These are phyloP conservation scores for Sanghuangporus weigelae DNA, from an alignment of 1,284 basidiomycete species.

Conservation along the genomic window DNA sequence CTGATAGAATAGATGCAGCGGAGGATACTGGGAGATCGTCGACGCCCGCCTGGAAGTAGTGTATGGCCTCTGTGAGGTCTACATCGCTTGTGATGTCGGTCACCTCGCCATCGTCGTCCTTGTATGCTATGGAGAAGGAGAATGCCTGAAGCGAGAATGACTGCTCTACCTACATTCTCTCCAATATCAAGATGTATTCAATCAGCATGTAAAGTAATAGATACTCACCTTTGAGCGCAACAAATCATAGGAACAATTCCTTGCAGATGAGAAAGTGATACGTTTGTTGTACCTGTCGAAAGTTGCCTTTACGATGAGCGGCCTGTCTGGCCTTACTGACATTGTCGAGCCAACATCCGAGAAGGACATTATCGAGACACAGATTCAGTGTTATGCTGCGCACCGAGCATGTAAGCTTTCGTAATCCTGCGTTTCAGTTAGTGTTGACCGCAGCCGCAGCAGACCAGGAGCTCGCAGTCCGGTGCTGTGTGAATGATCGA, in stretches of 20 bases:
- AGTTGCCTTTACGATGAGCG: conserved; percentile 72
- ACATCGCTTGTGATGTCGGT: conserved; percentile 62
- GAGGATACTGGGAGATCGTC: conserved; percentile 68
- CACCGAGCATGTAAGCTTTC: not conserved
- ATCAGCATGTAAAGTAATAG: not conserved
- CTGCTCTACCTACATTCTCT: conserved; percentile 65
- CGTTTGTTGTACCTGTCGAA: conserved; percentile 70
- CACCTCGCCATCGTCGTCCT: conserved; percentile 81
- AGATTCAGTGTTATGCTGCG: not conserved
- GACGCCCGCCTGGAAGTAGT: conserved; percentile 68
- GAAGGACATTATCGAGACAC: conserved; percentile 7
- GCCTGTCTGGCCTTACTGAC: conserved; percentile 46
- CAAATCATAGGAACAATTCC: conserved; percentile 69
- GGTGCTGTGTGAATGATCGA: not conserved
- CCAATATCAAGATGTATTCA: not conserved
- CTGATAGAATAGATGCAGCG: conserved; percentile 68
- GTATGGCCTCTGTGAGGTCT: conserved; percentile 80
- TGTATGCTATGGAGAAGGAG: conserved; percentile 71
- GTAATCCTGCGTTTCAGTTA: not conserved
- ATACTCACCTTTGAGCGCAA: conserved; percentile 58
- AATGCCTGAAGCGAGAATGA: conserved; percentile 72
- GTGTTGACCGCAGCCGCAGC: not conserved
- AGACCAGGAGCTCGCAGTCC: not conserved
- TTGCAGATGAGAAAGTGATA: conserved; percentile 72
- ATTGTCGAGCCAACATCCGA: conserved; percentile 15